Evolutionary conservation across 768 basidiomycete species (phyloP).

Genomic region (Amanita muscaria): DNA sequence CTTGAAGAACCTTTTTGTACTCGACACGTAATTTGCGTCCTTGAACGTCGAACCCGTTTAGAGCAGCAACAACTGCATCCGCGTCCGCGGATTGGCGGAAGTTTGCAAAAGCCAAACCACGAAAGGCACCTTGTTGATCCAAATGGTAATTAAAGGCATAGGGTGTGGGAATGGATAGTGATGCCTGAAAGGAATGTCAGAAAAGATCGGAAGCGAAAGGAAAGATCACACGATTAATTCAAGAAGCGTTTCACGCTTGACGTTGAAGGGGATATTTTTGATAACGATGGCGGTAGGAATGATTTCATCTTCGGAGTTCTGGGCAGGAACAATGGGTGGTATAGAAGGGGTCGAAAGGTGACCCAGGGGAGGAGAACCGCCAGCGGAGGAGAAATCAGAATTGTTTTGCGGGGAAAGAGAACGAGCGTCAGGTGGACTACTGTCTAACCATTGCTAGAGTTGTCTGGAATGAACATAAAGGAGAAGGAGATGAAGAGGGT

Average conservation of each 20-base stretch:
- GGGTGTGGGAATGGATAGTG: conserved; percentile 88
- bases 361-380: conserved; percentile 66
- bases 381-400: conserved; percentile 82
- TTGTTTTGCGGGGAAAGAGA: conserved; percentile 81
- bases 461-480: conserved; percentile 16
- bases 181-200: conserved; percentile 45
- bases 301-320: conserved; percentile 73
- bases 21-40: conserved; percentile 97
- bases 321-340: conserved; percentile 40
- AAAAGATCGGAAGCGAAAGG: conserved; percentile 8
- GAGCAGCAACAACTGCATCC: conserved; percentile 88
- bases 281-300: conserved; percentile 99
- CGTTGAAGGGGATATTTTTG: conserved; percentile 99
- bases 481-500: conserved; percentile 14
- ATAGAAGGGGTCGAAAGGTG: conserved; percentile 38
- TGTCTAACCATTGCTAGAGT: conserved; percentile 81
- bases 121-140: conserved; percentile 92
- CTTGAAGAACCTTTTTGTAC: conserved; percentile 99
- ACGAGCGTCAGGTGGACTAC: conserved; percentile 58
- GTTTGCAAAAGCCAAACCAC: conserved; percentile 97
- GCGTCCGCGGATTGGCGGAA: conserved; percentile 89
- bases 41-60: conserved; percentile 94
- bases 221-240: conserved; percentile 79
- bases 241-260: conserved; percentile 92
- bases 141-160: conserved; percentile 99